A percentile compares a stretch with the other conserved stretches of the same genome.
These are phyloP conservation scores for Knoxdaviesia proteae DNA, from an alignment of 2,329 filamentous ascomycete species.

Conservation along the genomic window DNA sequence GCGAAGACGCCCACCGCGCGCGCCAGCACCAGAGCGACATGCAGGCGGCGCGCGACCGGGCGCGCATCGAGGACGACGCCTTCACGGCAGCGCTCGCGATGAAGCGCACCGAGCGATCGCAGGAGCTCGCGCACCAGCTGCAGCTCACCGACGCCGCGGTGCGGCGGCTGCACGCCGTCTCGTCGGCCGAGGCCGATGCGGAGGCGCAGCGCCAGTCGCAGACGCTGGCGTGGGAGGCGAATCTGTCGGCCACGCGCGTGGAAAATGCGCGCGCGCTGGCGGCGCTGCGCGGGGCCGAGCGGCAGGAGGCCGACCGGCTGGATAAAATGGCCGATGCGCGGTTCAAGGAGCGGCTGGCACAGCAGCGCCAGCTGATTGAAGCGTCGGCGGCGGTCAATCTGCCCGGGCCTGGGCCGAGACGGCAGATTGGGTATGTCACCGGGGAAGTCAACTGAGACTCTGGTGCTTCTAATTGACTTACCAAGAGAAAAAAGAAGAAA, in stretches of 20 bases:
- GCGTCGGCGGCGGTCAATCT: constrained; percentile 1
- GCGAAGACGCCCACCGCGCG: constrained; percentile 28
- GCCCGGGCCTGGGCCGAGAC: constrained; percentile 7
- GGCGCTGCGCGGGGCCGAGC: constrained; percentile 24
- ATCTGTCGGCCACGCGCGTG: constrained; percentile 22
- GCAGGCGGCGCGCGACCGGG: constrained; percentile 19
- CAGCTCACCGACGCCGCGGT: constrained; percentile 24
- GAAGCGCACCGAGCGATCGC: constrained; percentile 14
- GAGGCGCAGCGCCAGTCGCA: constrained; percentile 22
- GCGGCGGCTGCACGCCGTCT: constrained; percentile 21
- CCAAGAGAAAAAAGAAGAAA: neutral
- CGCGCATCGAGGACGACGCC: constrained; percentile 11
- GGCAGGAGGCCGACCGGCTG: constrained; percentile 27
- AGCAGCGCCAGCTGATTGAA: constrained; percentile 32
- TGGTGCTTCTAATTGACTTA: neutral
- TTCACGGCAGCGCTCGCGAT: constrained; percentile 7
- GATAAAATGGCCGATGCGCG: constrained; percentile 25
- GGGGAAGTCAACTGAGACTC: constrained; percentile 20
- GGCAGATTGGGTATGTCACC: constrained; percentile 35
- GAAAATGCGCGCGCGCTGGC: constrained; percentile 28
- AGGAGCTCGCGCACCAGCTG: constrained; percentile 23
- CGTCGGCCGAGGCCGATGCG: constrained; percentile 23
- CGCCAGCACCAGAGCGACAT: constrained; percentile 25
- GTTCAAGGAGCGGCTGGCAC: constrained; percentile 21
- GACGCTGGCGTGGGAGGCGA: constrained; percentile 26